Evolutionary conservation across 2,329 filamentous ascomycete genomes (phyloP).

Genomic region (Tetracladium maxilliforme): DNA sequence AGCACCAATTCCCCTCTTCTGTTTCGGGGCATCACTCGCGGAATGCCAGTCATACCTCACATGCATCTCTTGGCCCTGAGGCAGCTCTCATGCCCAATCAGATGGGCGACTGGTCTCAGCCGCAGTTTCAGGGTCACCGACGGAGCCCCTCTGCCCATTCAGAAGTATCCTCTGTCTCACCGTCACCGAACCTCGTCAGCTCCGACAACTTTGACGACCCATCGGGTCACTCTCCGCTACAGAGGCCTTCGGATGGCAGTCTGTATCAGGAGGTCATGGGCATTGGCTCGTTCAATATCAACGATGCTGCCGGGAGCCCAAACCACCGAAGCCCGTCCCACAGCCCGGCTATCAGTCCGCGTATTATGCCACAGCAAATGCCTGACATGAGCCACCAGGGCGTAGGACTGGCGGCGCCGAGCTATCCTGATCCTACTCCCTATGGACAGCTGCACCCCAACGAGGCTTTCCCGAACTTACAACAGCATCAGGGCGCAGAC

Average conservation of each 20-base stretch:
- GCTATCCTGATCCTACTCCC: conserved; percentile 27
- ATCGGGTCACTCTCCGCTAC: conserved; percentile 65
- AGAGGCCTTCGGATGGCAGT: conserved; percentile 55
- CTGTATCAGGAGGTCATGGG: conserved; percentile 67
- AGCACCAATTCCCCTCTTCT: conserved; percentile 13
- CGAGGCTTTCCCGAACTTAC: conserved; percentile 42
- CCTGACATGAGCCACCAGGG: conserved; percentile 29
- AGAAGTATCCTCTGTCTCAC: conserved; percentile 73
- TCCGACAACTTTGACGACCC: conserved; percentile 69
- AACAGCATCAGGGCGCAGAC: too few species aligned
- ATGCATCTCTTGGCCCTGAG: conserved; percentile 16
- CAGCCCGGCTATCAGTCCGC: conserved; percentile 51
- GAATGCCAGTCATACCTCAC: conserved; percentile 13
- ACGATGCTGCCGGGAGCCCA: conserved; percentile 41
- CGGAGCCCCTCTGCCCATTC: conserved; percentile 83
- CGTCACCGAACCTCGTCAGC: conserved; percentile 67
- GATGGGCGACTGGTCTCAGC: conserved; percentile 44
- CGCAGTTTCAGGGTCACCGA: conserved; percentile 65
- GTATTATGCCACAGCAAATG: conserved; percentile 40
- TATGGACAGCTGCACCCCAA: conserved; percentile 27
- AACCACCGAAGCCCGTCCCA: conserved; percentile 72
- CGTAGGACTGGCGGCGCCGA: conserved; percentile 36
- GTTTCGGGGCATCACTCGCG: too few species aligned
- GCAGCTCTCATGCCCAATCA: conserved; percentile 31
- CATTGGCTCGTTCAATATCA: conserved; percentile 55